A percentile compares a stretch with the other conserved stretches of the same genome.
phyloP scores from a whole-genome alignment of 1,284 basidiomycete species.

The Puccinia polysora region DNA sequence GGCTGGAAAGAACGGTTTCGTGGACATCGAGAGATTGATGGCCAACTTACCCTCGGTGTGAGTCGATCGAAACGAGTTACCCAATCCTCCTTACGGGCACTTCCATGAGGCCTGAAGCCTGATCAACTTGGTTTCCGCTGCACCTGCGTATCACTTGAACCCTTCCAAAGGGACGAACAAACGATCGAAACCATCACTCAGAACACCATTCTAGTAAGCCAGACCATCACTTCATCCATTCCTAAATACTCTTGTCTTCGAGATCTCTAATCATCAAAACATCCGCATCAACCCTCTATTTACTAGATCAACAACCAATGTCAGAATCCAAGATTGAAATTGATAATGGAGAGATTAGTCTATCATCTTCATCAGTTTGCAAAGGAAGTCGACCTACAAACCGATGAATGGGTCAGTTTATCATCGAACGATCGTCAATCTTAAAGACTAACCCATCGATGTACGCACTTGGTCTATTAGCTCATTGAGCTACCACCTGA shows the following conservation, averaged over 20 bases:
- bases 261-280: background rate
- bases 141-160: background rate
- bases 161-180: slow-evolving; percentile 24
- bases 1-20: slow-evolving; percentile 36
- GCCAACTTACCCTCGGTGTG: slow-evolving; percentile 33
- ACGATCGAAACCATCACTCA: slow-evolving; percentile 60
- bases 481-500: background rate
- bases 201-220: slow-evolving; percentile 52
- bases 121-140: background rate
- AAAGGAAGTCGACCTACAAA: slow-evolving; percentile 67
- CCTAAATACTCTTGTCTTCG: background rate
- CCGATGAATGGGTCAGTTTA: slow-evolving; percentile 72
- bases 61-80: too few species aligned
- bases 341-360: slow-evolving; percentile 59
- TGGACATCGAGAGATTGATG: slow-evolving; percentile 10
- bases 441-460: background rate
- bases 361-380: slow-evolving; percentile 68
- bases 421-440: background rate
- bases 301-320: slow-evolving; percentile 52
- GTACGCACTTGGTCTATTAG: background rate
- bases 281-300: background rate
- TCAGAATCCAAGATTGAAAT: slow-evolving; percentile 56
- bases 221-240: too few species aligned
- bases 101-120: background rate
- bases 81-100: too few species aligned